Conservation (phyloP, 192 early-diverging fungal species). For the Podila horticola region DNA sequence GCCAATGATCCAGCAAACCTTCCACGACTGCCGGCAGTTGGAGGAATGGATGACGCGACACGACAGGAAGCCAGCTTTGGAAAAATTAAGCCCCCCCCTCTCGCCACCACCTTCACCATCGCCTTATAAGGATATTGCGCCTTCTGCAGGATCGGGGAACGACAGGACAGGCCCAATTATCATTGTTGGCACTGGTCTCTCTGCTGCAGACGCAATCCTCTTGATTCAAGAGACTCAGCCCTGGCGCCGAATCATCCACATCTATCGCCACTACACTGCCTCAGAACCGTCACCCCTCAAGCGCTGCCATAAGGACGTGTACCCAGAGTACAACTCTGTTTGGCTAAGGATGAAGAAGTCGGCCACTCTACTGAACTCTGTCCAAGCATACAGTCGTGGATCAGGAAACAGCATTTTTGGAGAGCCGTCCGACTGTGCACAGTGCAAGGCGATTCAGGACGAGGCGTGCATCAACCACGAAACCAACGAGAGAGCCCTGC, state of each 20-base stretch:
- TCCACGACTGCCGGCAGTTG: conserved; percentile 44
- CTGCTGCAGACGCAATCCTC: conserved; percentile 44
- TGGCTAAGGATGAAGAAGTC: conserved; percentile 39
- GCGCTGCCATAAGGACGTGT: conserved; percentile 50
- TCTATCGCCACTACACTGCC: conserved; percentile 39
- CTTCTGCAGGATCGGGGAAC: neutral
- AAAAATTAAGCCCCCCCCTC: neutral
- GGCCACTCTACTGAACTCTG: conserved; percentile 35
- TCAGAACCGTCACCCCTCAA: conserved; percentile 44
- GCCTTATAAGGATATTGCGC: neutral
- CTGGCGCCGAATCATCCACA: conserved; percentile 44
- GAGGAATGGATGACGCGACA: conserved; percentile 46
- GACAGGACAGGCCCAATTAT: conserved; percentile 18
- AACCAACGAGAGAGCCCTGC: neutral
- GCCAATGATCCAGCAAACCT: conserved; percentile 37
- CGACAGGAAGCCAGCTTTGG: neutral
- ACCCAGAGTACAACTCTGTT: conserved; percentile 42
- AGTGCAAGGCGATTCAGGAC: neutral
- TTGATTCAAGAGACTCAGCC: conserved; percentile 47
- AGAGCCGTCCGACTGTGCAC: neutral
- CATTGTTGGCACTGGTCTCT: conserved; percentile 49
- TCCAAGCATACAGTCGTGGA: conserved; percentile 12
- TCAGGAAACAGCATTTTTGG: neutral
- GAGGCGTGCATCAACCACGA: neutral
- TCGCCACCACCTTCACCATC: conserved; percentile 19